Evolutionary conservation across 2,329 filamentous ascomycete species (phyloP).

Genomic region (Aspergillus neotritici): DNA sequence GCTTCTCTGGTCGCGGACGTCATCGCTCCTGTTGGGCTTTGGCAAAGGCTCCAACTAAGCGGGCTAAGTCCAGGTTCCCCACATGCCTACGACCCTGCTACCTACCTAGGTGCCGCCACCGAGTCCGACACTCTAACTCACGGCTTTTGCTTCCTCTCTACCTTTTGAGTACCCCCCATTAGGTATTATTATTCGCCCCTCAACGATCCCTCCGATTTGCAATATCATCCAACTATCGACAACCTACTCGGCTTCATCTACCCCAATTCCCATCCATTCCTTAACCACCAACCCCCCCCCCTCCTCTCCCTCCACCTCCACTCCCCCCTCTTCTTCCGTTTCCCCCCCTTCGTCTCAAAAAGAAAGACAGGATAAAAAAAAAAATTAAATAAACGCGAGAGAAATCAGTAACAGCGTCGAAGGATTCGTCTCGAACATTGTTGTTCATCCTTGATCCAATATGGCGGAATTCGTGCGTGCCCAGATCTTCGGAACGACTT

Average conservation of each 20-base stretch:
- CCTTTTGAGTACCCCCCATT: constrained; percentile 13
- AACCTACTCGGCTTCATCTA: constrained; percentile 1
- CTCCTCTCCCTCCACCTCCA: constrained; percentile 7
- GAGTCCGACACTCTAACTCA: background rate
- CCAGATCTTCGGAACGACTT: constrained; percentile 98
- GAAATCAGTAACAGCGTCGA: too few relatives aligned
- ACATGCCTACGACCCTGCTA: constrained; percentile 11
- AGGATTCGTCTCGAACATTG: background rate
- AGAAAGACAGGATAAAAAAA: background rate
- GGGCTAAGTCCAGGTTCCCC: constrained; percentile 4
- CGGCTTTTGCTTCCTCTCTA: constrained; percentile 16
- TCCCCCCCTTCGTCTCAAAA: constrained; percentile 9
- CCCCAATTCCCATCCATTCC: background rate
- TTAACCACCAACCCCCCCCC: background rate
- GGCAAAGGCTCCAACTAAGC: constrained; percentile 13
- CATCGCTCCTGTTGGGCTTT: constrained; percentile 26
- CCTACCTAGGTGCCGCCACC: constrained; percentile 21
- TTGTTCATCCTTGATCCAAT: constrained; percentile 36
- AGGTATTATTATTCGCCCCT: constrained; percentile 8
- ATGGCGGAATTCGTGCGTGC: constrained; percentile 99
- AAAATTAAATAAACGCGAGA: too few relatives aligned
- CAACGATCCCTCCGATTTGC: constrained; percentile 1
- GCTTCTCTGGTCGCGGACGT: constrained; percentile 24
- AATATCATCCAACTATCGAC: constrained; percentile 1
- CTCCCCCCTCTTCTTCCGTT: constrained; percentile 3